These are phyloP conservation scores for Serendipita sp. DNA, from an alignment of 768 basidiomycete genomes.

Conservation along the genomic window DNA sequence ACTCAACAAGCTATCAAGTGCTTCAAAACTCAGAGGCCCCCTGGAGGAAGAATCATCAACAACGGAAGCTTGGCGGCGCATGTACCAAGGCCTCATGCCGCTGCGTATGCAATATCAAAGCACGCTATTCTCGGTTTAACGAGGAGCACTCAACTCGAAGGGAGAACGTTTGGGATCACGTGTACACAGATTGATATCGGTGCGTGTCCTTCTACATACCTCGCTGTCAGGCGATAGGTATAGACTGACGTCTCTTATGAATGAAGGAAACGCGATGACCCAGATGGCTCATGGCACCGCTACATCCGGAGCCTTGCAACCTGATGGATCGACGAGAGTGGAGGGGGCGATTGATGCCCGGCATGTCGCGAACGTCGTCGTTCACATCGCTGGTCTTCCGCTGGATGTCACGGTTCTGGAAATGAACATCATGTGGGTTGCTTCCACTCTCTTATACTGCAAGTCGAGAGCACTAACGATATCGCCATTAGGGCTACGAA, in stretches of 20 bases:
- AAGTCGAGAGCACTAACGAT: not conserved
- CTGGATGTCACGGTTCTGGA: constrained; percentile 53
- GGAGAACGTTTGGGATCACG: constrained; percentile 54
- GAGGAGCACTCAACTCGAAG: constrained; percentile 62
- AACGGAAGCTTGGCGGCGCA: constrained; percentile 69
- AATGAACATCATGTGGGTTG: constrained; percentile 55
- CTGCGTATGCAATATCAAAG: constrained; percentile 63
- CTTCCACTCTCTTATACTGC: not conserved
- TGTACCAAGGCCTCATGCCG: constrained; percentile 43
- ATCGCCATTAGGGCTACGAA: constrained; percentile 26
- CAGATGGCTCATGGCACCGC: constrained; percentile 34
- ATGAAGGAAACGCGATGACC: constrained; percentile 54
- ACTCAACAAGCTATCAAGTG: constrained; percentile 55
- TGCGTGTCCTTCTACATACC: constrained; percentile 15
- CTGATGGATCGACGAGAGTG: constrained; percentile 38
- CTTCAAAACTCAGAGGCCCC: constrained; percentile 59
- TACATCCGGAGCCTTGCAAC: constrained; percentile 42
- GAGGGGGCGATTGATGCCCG: constrained; percentile 58
- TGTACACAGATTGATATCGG: constrained; percentile 77
- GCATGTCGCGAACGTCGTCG: constrained; percentile 56
- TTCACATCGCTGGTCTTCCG: constrained; percentile 56
- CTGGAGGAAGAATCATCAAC: constrained; percentile 76
- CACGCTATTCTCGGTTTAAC: constrained; percentile 68
- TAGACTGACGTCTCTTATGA: too few species aligned
- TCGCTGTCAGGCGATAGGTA: not conserved